A percentile compares a stretch with the other conserved stretches of the same genome.
These are phyloP conservation scores for Paecilomyces sp. DNA, from an alignment of 2,329 filamentous ascomycete genomes.

Conservation along the genomic window DNA sequence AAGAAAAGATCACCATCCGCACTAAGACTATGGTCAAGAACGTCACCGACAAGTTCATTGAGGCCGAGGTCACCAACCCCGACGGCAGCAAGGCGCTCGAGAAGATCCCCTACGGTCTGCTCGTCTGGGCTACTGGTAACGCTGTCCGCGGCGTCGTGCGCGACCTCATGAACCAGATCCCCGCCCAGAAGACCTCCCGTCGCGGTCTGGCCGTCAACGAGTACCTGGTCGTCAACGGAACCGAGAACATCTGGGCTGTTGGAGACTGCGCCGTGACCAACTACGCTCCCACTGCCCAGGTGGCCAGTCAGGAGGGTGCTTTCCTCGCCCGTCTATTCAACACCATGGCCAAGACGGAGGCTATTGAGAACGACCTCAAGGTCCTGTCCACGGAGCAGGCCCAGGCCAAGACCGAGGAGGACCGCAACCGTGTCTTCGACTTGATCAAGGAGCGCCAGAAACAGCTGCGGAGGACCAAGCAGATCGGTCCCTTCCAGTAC, in stretches of 20 bases:
- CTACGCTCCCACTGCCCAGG: conserved; percentile 95
- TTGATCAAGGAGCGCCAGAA: conserved; percentile 85
- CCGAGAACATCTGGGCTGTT: conserved; percentile 95
- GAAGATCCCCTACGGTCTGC: conserved; percentile 83
- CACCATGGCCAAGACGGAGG: conserved; percentile 93
- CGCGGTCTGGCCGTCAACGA: conserved; percentile 96
- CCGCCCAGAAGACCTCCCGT: conserved; percentile 89
- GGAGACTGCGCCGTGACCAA: conserved; percentile 96
- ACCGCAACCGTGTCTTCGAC: conserved; percentile 52
- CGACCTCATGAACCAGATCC: conserved; percentile 86
- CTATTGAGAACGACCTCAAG: conserved; percentile 68
- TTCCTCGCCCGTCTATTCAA: conserved; percentile 97
- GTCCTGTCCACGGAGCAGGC: conserved; percentile 59
- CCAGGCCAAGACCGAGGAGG: conserved; percentile 58
- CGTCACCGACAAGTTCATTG: conserved; percentile 85
- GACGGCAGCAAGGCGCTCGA: conserved; percentile 79
- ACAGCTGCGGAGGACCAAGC: conserved; percentile 80
- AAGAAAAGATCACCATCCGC: conserved; percentile 95
- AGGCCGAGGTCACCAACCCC: conserved; percentile 74
- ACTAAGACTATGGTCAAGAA: conserved; percentile 99
- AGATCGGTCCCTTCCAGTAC: conserved; percentile 97
- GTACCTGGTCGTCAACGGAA: conserved; percentile 95
- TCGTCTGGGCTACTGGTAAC: conserved; percentile 98
- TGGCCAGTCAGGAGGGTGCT: conserved; percentile 87
- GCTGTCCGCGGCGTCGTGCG: conserved; percentile 81